Conservation (phyloP, 352 stramenopile species). For the Pythium scleroteichum region DNA sequence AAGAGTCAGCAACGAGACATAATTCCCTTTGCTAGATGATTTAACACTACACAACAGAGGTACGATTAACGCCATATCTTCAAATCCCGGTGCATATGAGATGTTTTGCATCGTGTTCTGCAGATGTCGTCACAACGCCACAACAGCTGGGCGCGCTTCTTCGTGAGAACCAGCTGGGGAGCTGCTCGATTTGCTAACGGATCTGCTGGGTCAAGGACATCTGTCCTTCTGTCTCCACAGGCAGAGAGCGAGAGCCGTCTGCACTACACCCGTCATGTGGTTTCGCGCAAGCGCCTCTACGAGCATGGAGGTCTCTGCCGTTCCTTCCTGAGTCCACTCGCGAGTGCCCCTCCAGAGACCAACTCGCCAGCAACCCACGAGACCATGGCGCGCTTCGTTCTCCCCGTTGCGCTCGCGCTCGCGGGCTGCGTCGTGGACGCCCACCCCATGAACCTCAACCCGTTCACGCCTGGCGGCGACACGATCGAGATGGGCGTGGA, state of each 20-base stretch:
- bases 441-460: slow-evolving; percentile 15
- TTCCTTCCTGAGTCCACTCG: too few species aligned
- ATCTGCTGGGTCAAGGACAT: neutral
- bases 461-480: slow-evolving; percentile 23
- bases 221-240: neutral
- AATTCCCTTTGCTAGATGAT: neutral
- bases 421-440: slow-evolving; percentile 13
- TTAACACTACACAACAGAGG: neutral
- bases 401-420: slow-evolving; percentile 1
- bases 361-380: slow-evolving; percentile 5
- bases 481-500: slow-evolving; percentile 12
- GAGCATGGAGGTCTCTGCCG: neutral
- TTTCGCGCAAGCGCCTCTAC: slow-evolving; percentile 10
- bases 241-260: slow-evolving; percentile 6
- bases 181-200: neutral
- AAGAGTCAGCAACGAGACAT: neutral
- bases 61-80: neutral
- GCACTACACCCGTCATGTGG: slow-evolving; percentile 1
- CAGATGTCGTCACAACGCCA: neutral
- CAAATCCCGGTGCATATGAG: neutral
- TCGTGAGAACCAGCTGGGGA: slow-evolving; percentile 10
- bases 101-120: neutral
- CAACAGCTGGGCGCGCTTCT: neutral
- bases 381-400: slow-evolving; percentile 15
- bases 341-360: slow-evolving; percentile 1